phyloP scores from a whole-genome alignment of 352 stramenopile genomes.

The Phytophthora syringae region DNA sequence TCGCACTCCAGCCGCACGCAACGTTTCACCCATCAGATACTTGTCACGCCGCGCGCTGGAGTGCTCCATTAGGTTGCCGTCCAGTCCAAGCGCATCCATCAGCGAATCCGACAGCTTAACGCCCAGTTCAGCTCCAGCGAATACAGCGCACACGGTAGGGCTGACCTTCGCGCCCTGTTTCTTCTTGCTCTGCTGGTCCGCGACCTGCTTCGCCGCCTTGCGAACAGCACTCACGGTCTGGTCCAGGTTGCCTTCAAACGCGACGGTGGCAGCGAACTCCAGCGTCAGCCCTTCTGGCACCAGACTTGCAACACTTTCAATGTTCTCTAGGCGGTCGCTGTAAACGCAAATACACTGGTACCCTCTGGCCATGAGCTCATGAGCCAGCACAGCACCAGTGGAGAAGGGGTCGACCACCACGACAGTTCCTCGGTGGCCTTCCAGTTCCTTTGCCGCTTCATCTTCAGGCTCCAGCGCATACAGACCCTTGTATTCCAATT shows the following conservation, averaged over 20 bases:
- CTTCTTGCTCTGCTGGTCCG: constrained; percentile 37
- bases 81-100: constrained; percentile 82
- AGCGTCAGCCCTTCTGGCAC: constrained; percentile 80
- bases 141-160: constrained; percentile 74
- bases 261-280: constrained; percentile 79
- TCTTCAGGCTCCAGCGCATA: constrained; percentile 54
- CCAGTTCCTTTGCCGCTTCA: constrained; percentile 13
- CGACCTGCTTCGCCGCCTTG: constrained; percentile 56
- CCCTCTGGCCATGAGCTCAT: constrained; percentile 89
- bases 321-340: constrained; percentile 84
- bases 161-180: constrained; percentile 39
- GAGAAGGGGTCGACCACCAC: constrained; percentile 97
- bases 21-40: constrained; percentile 89
- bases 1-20: constrained; percentile 82
- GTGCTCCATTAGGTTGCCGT: constrained; percentile 84
- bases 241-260: constrained; percentile 61
- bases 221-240: constrained; percentile 48
- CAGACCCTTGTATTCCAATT: constrained; percentile 78
- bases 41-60: constrained; percentile 80
- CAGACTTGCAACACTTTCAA: constrained; percentile 80
- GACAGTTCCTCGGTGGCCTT: constrained; percentile 66
- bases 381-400: constrained; percentile 94
- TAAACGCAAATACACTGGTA: constrained; percentile 92
- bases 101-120: constrained; percentile 93
- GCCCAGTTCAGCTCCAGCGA: constrained; percentile 93